Evolutionary conservation across 1,284 basidiomycete genomes (phyloP).

Genomic region (Leucoagaricus sp.): DNA sequence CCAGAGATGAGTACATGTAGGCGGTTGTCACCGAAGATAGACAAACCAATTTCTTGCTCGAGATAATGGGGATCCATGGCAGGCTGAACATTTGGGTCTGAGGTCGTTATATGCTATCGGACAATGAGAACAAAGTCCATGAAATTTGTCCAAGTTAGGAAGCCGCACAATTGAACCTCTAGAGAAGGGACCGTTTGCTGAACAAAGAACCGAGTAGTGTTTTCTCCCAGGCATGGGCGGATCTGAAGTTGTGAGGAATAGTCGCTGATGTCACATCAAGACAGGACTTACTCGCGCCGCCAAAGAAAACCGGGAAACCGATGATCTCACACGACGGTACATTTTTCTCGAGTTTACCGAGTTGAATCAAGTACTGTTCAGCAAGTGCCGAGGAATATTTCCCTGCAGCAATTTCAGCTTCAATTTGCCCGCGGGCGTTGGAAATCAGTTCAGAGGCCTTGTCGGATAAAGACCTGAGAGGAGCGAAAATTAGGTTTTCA

Average conservation of each 20-base stretch:
- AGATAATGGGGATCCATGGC: constrained; percentile 32
- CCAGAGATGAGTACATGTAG: constrained; percentile 19
- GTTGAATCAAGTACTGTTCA: constrained; percentile 15
- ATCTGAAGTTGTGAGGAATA: not conserved
- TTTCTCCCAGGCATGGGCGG: constrained; percentile 11
- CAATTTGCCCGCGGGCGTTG: not conserved
- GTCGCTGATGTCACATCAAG: not conserved
- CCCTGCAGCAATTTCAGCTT: not conserved
- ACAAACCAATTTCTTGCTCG: constrained; percentile 28
- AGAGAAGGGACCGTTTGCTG: constrained; percentile 13
- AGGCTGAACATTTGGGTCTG: constrained; percentile 25
- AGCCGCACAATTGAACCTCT: constrained; percentile 12
- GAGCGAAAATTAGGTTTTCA: not conserved
- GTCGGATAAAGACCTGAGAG: not conserved
- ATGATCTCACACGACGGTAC: constrained; percentile 15
- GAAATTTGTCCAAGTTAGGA: too few species aligned
- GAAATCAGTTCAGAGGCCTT: not conserved
- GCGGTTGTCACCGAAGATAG: not conserved
- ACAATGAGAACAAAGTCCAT: not conserved
- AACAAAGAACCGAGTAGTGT: constrained; percentile 6
- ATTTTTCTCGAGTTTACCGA: constrained; percentile 9
- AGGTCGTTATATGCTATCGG: constrained; percentile 26
- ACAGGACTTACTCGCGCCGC: constrained; percentile 1
- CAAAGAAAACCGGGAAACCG: constrained; percentile 11
- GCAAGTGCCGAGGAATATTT: constrained; percentile 10